A percentile compares a stretch with the other conserved stretches of the same genome.
These are phyloP conservation scores for Verticillium nubilum DNA, from an alignment of 2,329 filamentous ascomycete species.

Conservation along the genomic window DNA sequence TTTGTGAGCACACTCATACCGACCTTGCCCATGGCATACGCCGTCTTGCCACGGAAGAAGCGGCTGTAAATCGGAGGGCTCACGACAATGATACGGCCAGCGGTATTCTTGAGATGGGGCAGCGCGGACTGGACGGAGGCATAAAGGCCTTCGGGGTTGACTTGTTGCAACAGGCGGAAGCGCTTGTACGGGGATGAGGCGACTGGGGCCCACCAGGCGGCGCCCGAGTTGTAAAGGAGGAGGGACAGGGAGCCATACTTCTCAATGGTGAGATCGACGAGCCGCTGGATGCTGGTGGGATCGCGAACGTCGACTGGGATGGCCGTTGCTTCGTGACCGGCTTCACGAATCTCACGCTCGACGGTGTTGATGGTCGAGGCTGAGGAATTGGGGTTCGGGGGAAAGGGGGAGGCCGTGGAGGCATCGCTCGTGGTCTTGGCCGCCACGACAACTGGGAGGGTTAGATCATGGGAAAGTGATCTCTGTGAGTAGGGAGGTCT, in stretches of 20 bases:
- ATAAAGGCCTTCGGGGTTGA: conserved; percentile 74
- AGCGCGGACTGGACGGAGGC: conserved; percentile 62
- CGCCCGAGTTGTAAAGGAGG: conserved; percentile 76
- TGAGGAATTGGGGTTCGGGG: conserved; percentile 70
- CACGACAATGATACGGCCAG: conserved; percentile 68
- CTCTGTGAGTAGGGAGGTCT: conserved; percentile 5
- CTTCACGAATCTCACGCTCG: conserved; percentile 62
- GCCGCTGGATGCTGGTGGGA: conserved; percentile 50
- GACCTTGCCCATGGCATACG: conserved; percentile 74
- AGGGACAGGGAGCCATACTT: conserved; percentile 64
- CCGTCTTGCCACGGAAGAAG: conserved; percentile 82
- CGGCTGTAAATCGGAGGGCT: conserved; percentile 80
- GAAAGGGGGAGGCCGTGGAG: conserved; percentile 50
- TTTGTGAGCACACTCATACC: conserved; percentile 79
- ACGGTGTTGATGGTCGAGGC: conserved; percentile 78
- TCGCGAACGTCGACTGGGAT: conserved; percentile 67
- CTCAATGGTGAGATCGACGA: conserved; percentile 53
- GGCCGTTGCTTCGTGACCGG: conserved; percentile 59
- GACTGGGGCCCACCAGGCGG: conserved; percentile 79
- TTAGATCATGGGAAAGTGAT: background rate
- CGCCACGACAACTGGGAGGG: conserved; percentile 61
- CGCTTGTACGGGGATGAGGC: conserved; percentile 67
- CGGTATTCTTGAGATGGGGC: conserved; percentile 54
- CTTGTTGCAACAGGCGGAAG: conserved; percentile 68
- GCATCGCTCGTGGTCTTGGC: conserved; percentile 70